A percentile compares a stretch with the other conserved stretches of the same genome.
phyloP scores from a whole-genome alignment of 148 eudicot species.

The Diospyros kaki region DNA sequence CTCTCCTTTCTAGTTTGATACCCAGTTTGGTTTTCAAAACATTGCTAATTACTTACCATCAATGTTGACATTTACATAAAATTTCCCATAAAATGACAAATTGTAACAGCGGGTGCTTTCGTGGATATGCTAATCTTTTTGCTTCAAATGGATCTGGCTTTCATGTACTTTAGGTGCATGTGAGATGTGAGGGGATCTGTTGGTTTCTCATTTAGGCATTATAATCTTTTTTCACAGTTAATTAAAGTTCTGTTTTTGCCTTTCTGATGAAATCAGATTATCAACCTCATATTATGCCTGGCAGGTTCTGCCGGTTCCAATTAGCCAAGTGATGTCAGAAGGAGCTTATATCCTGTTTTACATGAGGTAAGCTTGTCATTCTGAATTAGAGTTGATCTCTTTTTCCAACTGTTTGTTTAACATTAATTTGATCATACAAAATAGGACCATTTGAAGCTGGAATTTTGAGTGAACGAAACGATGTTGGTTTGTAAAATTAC shows the following conservation, averaged over 20 bases:
- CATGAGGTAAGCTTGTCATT: conserved; percentile 60
- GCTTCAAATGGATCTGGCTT: background rate
- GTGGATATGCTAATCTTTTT: too few species aligned
- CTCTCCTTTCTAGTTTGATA: too few species aligned
- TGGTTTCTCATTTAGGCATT: background rate
- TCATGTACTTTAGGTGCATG: background rate
- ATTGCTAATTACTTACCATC: too few species aligned
- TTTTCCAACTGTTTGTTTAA: background rate
- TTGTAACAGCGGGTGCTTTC: background rate
- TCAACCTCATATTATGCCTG: conserved; percentile 10
- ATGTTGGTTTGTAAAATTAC: too few species aligned
- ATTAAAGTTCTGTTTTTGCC: background rate
- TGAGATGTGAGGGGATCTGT: background rate
- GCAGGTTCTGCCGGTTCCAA: conserved; percentile 75
- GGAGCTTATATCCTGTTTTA: conserved; percentile 94
- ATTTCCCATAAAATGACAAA: background rate
- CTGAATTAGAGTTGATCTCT: background rate
- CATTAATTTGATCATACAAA: too few species aligned
- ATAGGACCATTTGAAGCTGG: too few species aligned
- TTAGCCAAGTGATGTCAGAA: conserved; percentile 88
- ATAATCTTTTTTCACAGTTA: too few species aligned
- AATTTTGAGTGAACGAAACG: too few species aligned
- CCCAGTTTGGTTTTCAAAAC: too few species aligned
- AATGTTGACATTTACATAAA: background rate
- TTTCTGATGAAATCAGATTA: conserved; percentile 4